These are phyloP conservation scores for Aspergillus funiculosus DNA, from an alignment of 495 filamentous ascomycete genomes.

Conservation along the genomic window DNA sequence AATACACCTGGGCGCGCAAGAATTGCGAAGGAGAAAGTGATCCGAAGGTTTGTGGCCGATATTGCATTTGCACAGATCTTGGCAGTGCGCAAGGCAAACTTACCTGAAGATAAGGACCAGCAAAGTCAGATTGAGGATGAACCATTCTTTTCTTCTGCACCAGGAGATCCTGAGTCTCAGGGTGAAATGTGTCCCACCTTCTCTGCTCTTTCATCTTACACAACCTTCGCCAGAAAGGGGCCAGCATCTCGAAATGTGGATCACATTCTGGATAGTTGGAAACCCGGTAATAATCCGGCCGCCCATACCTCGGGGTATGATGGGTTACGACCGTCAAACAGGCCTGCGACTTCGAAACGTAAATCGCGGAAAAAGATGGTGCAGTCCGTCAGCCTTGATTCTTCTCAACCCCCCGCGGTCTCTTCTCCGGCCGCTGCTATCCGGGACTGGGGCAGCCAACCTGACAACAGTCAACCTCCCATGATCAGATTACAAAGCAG, in stretches of 20 bases:
- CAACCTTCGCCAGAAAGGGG: constrained; percentile 24
- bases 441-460: constrained; percentile 38
- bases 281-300: constrained; percentile 32
- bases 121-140: not conserved
- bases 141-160: not conserved
- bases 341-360: constrained; percentile 20
- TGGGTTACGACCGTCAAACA: constrained; percentile 16
- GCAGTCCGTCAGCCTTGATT: constrained; percentile 14
- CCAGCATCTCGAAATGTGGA: constrained; percentile 23
- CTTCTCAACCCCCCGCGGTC: constrained; percentile 18
- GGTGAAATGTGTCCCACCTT: constrained; percentile 13
- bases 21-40: constrained; percentile 36
- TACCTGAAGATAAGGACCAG: not conserved
- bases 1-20: constrained; percentile 34
- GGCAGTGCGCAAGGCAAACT: constrained; percentile 11
- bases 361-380: constrained; percentile 24
- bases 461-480: constrained; percentile 20
- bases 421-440: constrained; percentile 25
- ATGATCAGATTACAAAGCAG: constrained; percentile 29
- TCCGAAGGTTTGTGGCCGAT: constrained; percentile 37
- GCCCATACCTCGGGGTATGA: constrained; percentile 29
- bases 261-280: constrained; percentile 42
- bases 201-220: constrained; percentile 29
- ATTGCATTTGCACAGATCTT: constrained; percentile 33
- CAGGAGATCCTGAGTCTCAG: not conserved